Evolutionary conservation across 257 asterid genomes (phyloP), one percentile per base, ranked within the genome.

Genomic region (Mitragyna speciosa): DNA sequence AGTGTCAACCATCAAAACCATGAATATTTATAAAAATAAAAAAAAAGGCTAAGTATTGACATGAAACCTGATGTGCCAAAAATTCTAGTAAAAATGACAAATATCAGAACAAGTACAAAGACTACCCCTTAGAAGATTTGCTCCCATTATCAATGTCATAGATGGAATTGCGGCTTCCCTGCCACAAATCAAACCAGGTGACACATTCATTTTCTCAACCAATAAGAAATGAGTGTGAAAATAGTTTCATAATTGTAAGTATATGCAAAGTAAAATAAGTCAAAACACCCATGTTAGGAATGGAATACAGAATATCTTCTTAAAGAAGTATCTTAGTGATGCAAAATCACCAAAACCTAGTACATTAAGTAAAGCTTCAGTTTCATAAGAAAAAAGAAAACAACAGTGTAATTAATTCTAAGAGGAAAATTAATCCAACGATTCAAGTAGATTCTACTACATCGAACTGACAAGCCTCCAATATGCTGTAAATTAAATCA

Each of bases 71-170:
- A 36, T 36, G 41, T 36, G 41, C 41, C 41, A 45, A 0, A 45
- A 5, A 45, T 9, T 5, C 11, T 9, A 45, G 49, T 45, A 45
- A 45, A 45, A 45, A 45, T 45, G 64, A 56, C 2, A 1, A 56
- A 0, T 6, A 20, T 19, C 11, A 5, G 64, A 54, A 54, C 16
- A 2, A 56, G 64, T 56, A 56, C 20, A 56, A 56, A 56, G 49
- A 45, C 49, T 45, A 45, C 49, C 49, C 7, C 11, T 45, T 45
- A 45, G 77, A 69, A 78, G 82, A 78, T 78, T 78, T 78, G 82
- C 82, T 56, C 82, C 82, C 82, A 78, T 78, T 70, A 78, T 70
- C 66, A 80, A 36, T 26, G 83, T 80, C 78, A 80, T 78, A 26
- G 77, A 78, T 41, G 82, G 77, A 36, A 78, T 71, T 31, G 82